Conservation (phyloP, 768 basidiomycete species). For the button mushroom (Agaricus bisporus) region DNA sequence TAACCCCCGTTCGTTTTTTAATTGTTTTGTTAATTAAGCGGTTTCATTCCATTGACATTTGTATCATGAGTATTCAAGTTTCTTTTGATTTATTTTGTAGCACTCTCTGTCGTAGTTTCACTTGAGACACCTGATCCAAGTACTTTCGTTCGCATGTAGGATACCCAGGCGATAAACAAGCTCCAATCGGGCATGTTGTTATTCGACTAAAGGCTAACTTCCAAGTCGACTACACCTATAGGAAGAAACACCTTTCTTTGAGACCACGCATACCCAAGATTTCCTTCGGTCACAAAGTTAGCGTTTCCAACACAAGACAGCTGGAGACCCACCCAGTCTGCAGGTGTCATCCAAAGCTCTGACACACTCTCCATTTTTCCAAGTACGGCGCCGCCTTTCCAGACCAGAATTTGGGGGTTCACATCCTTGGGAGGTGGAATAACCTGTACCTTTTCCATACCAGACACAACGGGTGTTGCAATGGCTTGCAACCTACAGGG, state of each 20-base stretch:
- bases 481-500: conserved; percentile 66
- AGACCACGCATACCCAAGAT: conserved; percentile 73
- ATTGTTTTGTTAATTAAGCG: conserved; percentile 1
- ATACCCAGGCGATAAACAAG: neutral
- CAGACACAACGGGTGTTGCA: conserved; percentile 72
- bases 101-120: neutral
- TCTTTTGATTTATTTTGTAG: neutral
- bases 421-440: conserved; percentile 94
- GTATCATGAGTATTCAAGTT: neutral
- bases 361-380: conserved; percentile 86
- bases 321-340: conserved; percentile 70
- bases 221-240: conserved; percentile 29
- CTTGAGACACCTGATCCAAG: neutral
- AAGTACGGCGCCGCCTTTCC: conserved; percentile 93
- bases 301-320: neutral
- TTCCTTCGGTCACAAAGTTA: conserved; percentile 39
- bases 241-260: conserved; percentile 78
- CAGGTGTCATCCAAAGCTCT: conserved; percentile 83
- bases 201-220: neutral
- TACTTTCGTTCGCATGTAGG: conserved; percentile 7
- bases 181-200: too few relatives aligned
- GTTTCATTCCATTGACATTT: neutral
- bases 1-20: conserved; percentile 22
- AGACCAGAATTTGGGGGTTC: conserved; percentile 83
- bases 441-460: conserved; percentile 86